Evolutionary conservation across 1,139 yeast genomes (phyloP).

Genomic region (Pichia sp.): DNA sequence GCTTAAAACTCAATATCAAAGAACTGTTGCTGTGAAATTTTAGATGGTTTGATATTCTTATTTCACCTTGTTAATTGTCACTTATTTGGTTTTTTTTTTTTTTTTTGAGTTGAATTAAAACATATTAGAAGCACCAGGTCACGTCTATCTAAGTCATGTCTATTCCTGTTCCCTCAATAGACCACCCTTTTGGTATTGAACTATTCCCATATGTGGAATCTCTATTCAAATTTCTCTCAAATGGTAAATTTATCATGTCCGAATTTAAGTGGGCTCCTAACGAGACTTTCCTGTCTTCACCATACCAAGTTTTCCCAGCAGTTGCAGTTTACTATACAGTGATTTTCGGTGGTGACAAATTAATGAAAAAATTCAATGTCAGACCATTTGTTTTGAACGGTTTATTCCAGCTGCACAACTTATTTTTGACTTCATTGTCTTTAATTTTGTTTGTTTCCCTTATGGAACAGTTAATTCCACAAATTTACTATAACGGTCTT

Average conservation of each 20-base stretch:
- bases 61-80: too few relatives aligned
- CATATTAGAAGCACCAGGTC: too few relatives aligned
- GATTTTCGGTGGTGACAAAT: conserved; percentile 62
- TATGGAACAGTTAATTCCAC: conserved; percentile 82
- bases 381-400: conserved; percentile 67
- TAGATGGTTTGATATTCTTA: too few relatives aligned
- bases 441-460: conserved; percentile 58
- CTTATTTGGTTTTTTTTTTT: too few relatives aligned
- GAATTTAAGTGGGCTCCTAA: conserved; percentile 51
- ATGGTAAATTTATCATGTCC: conserved; percentile 50
- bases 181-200: conserved; percentile 56
- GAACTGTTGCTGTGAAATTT: too few relatives aligned
- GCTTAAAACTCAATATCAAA: too few relatives aligned
- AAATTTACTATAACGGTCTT: conserved; percentile 66
- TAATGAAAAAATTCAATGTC: conserved; percentile 42
- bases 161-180: conserved; percentile 24
- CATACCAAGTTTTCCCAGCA: conserved; percentile 48
- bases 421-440: conserved; percentile 65
- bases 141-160: too few relatives aligned
- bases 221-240: conserved; percentile 34
- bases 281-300: conserved; percentile 50
- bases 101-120: too few relatives aligned
- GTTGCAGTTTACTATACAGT: conserved; percentile 57
- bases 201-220: conserved; percentile 56
- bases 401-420: conserved; percentile 74